Evolutionary conservation across 441 rosid species (phyloP).

Genomic region (Erodium texanum): DNA sequence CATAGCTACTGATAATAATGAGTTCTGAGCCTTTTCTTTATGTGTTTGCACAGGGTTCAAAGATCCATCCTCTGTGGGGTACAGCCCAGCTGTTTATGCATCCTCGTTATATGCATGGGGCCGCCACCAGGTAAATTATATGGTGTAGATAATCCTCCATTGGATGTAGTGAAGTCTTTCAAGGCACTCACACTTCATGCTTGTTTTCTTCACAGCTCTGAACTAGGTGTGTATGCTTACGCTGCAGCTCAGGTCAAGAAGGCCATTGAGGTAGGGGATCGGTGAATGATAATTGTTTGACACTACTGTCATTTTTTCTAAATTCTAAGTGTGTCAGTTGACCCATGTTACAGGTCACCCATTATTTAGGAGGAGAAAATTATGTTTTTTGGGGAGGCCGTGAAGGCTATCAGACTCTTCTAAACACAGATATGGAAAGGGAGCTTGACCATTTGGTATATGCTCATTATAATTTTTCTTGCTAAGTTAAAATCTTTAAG

Average conservation of each 20-base stretch:
- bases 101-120: constrained; percentile 98
- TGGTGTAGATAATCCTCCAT: not conserved
- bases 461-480: not conserved
- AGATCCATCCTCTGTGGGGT: constrained; percentile 80
- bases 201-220: constrained; percentile 44
- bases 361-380: constrained; percentile 91
- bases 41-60: constrained; percentile 43
- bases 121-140: constrained; percentile 65
- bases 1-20: no score
- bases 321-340: not conserved
- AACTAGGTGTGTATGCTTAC: constrained; percentile 76
- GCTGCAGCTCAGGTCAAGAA: constrained; percentile 98
- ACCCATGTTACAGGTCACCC: constrained; percentile 50
- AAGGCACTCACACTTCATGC: not conserved
- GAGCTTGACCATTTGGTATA: constrained; percentile 81
- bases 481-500: not conserved
- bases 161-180: not conserved
- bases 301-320: not conserved
- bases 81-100: constrained; percentile 91
- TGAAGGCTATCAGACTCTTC: constrained; percentile 88
- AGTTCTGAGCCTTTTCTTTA: no score
- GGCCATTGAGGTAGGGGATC: constrained; percentile 62
- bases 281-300: not conserved
- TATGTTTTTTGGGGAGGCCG: constrained; percentile 99
- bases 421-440: constrained; percentile 94